Base-by-base conservation (phyloP, 495 filamentous ascomycete genomes). In the Parachaetomium inaequale region DNA sequence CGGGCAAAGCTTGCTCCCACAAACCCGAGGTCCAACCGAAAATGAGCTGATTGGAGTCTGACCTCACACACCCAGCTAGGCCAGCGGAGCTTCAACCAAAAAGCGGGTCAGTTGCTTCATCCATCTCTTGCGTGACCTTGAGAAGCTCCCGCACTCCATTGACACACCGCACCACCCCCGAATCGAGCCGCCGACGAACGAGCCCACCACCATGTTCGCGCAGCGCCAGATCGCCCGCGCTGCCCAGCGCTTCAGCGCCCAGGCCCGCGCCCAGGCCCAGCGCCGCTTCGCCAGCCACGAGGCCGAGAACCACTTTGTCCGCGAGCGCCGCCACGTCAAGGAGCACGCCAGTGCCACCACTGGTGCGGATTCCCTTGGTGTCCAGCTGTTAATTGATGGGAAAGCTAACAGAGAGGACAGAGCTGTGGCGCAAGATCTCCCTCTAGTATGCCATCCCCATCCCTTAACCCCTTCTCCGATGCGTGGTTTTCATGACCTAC, bases 361-460 rank as follows among this genome's bases (percentile, higher is more conserved):
- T 70, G 88, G 93, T 96, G 69, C 72, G 87, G 23, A 49, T 31
- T 26, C 56, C 32, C 34, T 10, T 12, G 7, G 7, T 17, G 32
- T 23, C 19, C 2, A 21, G 40, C 15, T 38, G 7, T 28, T 26
- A 36, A 62, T 51, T 61, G 29, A 31, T 19, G 21, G n/a, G 23
- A 51, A 42, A 38, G 55, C 67, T 70, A 40, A 70, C 60, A n/a
- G 25, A 6, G 3, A 32, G 65, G 72, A n/a, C 75, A 97, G 93
- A 90, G 73, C 86, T 94, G 66, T 97, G 93, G 93, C 85, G 86
- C 77, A 96, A 93, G 81, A 87, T 96, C 55, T 92, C 89, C 61
- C 83, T 96, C 81, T 96, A 88, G 93, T 96, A 88, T 74, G 84
- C 72, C 55, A 21, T 38, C 54, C 19, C 42, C 32, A 7, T 12